phyloP scores from a whole-genome alignment of 495 filamentous ascomycete genomes.

The Aspergillus indologenus region DNA sequence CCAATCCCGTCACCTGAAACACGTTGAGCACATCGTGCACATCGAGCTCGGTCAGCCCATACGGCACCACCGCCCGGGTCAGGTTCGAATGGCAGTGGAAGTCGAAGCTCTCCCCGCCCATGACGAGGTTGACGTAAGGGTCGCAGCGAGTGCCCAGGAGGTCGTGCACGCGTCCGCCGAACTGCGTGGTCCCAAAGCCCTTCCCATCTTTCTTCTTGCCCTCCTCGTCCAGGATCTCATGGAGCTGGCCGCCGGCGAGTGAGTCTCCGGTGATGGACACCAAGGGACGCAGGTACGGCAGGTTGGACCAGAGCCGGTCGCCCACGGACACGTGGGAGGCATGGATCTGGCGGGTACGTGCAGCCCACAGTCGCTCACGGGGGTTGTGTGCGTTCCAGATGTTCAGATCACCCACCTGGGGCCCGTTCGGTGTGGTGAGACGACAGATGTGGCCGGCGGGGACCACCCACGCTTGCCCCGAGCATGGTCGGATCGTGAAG shows the following conservation, averaged over 20 bases:
- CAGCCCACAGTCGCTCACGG: constrained; percentile 75
- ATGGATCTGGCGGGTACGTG: constrained; percentile 73
- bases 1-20: constrained; percentile 75
- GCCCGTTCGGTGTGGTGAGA: constrained; percentile 68
- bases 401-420: constrained; percentile 80
- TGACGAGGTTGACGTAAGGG: constrained; percentile 69
- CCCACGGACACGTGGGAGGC: constrained; percentile 64
- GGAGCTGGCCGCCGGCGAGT: constrained; percentile 55
- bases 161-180: constrained; percentile 62
- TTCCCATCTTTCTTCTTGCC: constrained; percentile 35
- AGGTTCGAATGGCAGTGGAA: constrained; percentile 83
- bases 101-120: constrained; percentile 67
- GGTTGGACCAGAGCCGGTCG: constrained; percentile 71
- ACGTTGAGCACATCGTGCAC: constrained; percentile 81
- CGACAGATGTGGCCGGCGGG: constrained; percentile 61
- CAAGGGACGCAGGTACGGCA: constrained; percentile 73
- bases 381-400: constrained; percentile 75
- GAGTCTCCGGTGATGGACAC: constrained; percentile 69
- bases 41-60: constrained; percentile 66
- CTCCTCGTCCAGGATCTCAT: constrained; percentile 39
- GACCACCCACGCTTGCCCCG: constrained; percentile 62
- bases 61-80: constrained; percentile 63
- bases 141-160: constrained; percentile 75
- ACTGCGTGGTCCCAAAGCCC: constrained; percentile 42
- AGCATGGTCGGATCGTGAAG: constrained; percentile 47